Evolutionary conservation across 768 basidiomycete species (phyloP).

Genomic region (Boletus coccyginus): DNA sequence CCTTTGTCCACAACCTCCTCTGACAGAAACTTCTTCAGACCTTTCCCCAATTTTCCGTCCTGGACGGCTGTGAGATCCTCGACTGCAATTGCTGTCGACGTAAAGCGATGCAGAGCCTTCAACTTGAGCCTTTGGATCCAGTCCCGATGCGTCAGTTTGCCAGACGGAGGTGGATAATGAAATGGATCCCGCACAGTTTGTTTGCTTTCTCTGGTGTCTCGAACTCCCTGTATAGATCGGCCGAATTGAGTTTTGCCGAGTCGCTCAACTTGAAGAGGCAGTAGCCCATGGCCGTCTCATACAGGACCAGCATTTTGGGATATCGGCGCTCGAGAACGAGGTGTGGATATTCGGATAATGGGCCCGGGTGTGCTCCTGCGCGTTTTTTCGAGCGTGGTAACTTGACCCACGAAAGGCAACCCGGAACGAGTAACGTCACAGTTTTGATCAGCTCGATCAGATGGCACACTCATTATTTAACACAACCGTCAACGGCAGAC

Average conservation of each 20-base stretch:
- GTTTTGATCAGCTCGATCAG: not conserved
- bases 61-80: conserved; percentile 95
- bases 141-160: conserved; percentile 5
- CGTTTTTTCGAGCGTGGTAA: conserved; percentile 36
- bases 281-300: conserved; percentile 95
- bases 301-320: conserved; percentile 83
- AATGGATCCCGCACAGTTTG: conserved; percentile 67
- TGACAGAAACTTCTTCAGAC: conserved; percentile 89
- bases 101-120: conserved; percentile 94
- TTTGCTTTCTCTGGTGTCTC: conserved; percentile 89
- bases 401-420: conserved; percentile 22
- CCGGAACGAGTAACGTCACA: not conserved
- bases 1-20: conserved; percentile 86
- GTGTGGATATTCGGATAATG: not conserved
- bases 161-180: conserved; percentile 8
- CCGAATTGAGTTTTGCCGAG: conserved; percentile 80
- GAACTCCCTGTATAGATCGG: conserved; percentile 90
- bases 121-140: conserved; percentile 72
- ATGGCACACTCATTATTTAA: conserved; percentile 3
- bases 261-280: conserved; percentile 96
- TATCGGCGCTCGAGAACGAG: conserved; percentile 1
- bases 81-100: conserved; percentile 93
- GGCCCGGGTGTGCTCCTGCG: not conserved
- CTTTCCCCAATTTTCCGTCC: conserved; percentile 89
- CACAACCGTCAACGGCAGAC: not conserved